A percentile compares a stretch with the other conserved stretches of the same genome.
Evolutionary conservation across 257 asterid genomes (phyloP).

Genomic region (Pogostemon cablin): DNA sequence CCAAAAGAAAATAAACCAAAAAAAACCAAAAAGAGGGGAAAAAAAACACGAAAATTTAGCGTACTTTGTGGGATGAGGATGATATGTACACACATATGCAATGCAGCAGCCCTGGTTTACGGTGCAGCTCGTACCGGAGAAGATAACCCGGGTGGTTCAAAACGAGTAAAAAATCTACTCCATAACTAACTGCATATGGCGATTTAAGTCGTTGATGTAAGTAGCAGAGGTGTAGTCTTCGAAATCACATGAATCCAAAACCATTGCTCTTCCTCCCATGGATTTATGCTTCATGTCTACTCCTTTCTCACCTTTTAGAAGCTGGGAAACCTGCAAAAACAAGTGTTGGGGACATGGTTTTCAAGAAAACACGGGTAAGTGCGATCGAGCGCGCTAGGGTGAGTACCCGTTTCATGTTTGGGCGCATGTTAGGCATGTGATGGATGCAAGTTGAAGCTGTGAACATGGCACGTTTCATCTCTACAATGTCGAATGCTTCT

Average conservation of each 20-base stretch:
- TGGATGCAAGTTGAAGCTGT: constrained; percentile 77
- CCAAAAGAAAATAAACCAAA: not conserved
- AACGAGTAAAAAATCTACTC: constrained; percentile 44
- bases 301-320: constrained; percentile 63
- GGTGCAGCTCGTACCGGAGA: not conserved
- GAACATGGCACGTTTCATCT: constrained; percentile 77
- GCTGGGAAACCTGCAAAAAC: constrained; percentile 60
- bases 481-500: constrained; percentile 45
- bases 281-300: constrained; percentile 62
- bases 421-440: constrained; percentile 75
- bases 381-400: not conserved
- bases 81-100: constrained; percentile 10
- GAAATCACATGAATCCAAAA: constrained; percentile 60
- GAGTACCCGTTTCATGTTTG: constrained; percentile 73
- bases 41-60: not conserved
- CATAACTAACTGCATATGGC: constrained; percentile 88
- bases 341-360: not conserved
- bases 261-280: constrained; percentile 55
- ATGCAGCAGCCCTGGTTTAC: constrained; percentile 7
- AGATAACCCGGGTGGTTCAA: not conserved
- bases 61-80: not conserved
- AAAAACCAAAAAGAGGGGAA: not conserved
- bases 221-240: constrained; percentile 75
- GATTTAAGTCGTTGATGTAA: constrained; percentile 69
- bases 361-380: not conserved